Conservation (phyloP, 306 rosid species). For the Astragalus membranaceus region DNA sequence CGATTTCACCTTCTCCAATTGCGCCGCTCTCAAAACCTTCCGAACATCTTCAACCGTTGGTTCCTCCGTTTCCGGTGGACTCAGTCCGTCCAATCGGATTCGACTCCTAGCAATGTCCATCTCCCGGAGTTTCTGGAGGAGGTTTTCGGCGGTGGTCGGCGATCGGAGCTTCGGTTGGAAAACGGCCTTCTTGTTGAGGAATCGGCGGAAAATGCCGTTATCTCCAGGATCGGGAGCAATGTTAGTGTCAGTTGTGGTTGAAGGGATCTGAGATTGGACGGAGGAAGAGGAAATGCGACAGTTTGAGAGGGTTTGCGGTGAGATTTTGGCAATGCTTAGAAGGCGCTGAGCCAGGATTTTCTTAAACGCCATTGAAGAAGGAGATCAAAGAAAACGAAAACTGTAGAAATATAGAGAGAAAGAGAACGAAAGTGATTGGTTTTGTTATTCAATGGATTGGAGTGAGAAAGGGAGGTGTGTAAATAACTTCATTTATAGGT, state of each 20-base stretch:
- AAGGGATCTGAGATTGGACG: constrained; percentile 24
- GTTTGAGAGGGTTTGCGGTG: constrained; percentile 40
- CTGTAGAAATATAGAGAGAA: not conserved
- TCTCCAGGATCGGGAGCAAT: constrained; percentile 75
- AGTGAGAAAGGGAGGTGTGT: not conserved
- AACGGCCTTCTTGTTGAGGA: constrained; percentile 34
- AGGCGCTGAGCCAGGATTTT: constrained; percentile 54
- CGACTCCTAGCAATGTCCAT: constrained; percentile 49
- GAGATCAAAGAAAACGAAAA: no score
- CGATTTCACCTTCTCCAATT: constrained; percentile 53
- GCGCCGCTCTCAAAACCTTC: constrained; percentile 53
- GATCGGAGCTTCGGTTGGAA: constrained; percentile 26
- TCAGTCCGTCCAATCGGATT: constrained; percentile 56
- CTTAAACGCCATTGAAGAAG: constrained; percentile 56
- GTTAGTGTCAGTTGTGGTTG: constrained; percentile 19
- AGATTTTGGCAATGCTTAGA: constrained; percentile 42
- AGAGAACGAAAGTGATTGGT: not conserved
- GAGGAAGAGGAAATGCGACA: constrained; percentile 60
- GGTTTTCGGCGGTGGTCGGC: constrained; percentile 15
- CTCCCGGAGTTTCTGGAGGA: constrained; percentile 44
- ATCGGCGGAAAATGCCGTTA: constrained; percentile 42
- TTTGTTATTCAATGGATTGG: not conserved
- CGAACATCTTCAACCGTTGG: constrained; percentile 31
- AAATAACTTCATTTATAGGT: constrained; percentile 35
- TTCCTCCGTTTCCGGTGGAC: constrained; percentile 28